phyloP scores from a whole-genome alignment of 2,329 filamentous ascomycete species.

The Raffaelea albimanens region DNA sequence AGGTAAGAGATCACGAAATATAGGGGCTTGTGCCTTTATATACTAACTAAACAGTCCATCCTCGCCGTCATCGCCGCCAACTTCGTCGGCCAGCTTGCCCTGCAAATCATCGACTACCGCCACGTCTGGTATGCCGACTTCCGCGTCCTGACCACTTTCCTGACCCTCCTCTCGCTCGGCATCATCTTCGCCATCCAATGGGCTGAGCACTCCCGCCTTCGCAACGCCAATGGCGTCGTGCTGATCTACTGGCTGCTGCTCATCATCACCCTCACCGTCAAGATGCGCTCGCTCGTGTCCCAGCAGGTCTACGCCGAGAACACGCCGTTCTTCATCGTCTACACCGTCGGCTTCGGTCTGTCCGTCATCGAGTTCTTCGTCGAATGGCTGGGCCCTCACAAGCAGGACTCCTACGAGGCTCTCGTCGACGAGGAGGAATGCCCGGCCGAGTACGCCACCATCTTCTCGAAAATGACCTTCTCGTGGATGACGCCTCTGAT shows the following conservation, averaged over 20 bases:
- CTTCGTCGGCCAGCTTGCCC: constrained; percentile 59
- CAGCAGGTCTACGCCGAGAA: constrained; percentile 60
- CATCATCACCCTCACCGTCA: constrained; percentile 67
- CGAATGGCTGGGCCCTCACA: constrained; percentile 84
- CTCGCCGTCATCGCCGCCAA: constrained; percentile 60
- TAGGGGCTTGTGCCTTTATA: not conserved
- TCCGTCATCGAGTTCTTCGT: constrained; percentile 62
- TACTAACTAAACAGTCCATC: constrained; percentile 30
- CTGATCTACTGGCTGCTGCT: constrained; percentile 90
- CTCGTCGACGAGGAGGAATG: constrained; percentile 51
- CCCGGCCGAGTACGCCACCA: constrained; percentile 79
- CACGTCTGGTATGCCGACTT: constrained; percentile 72
- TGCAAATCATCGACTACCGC: constrained; percentile 65
- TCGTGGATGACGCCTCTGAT: constrained; percentile 99
- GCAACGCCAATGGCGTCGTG: constrained; percentile 78
- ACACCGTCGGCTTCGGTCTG: constrained; percentile 62
- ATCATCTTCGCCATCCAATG: constrained; percentile 77
- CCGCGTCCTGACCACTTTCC: constrained; percentile 70
- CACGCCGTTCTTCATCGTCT: constrained; percentile 67
- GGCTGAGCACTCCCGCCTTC: constrained; percentile 72
- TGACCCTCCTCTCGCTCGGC: constrained; percentile 61
- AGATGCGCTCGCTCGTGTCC: constrained; percentile 76
- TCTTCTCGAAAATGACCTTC: constrained; percentile 91
- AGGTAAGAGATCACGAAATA: constrained; percentile 42
- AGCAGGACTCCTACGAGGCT: constrained; percentile 48